Conservation (phyloP, 2,329 filamentous ascomycete species). For the Xenoacremonium recifei region DNA sequence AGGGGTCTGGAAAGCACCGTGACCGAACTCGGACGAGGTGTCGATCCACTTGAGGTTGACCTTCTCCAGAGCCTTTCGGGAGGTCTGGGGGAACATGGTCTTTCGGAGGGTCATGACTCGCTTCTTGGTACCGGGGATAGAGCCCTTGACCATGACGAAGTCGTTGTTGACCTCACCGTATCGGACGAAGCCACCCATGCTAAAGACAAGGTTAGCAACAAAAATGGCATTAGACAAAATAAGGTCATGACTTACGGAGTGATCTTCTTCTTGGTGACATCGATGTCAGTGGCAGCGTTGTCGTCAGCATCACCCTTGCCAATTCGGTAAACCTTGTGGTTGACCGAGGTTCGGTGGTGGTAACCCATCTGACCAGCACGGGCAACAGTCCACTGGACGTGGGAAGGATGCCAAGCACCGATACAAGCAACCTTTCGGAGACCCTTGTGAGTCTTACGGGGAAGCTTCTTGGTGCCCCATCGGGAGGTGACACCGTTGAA, state of each 20-base stretch:
- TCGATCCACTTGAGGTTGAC: slow-evolving; percentile 99
- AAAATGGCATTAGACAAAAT: background rate
- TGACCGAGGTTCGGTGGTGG: slow-evolving; percentile 99
- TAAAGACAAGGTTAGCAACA: slow-evolving; percentile 43
- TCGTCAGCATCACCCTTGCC: slow-evolving; percentile 88
- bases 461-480: slow-evolving; percentile 99
- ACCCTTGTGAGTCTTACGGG: slow-evolving; percentile 99
- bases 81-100: slow-evolving; percentile 97
- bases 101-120: slow-evolving; percentile 98
- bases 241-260: slow-evolving; percentile 93
- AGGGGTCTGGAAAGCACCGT: slow-evolving; percentile 98
- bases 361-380: slow-evolving; percentile 99
- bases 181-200: slow-evolving; percentile 97
- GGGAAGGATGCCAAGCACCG: slow-evolving; percentile 99
- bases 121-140: slow-evolving; percentile 98
- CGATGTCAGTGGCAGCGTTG: slow-evolving; percentile 92
- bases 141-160: slow-evolving; percentile 97
- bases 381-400: slow-evolving; percentile 99
- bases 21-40: slow-evolving; percentile 99
- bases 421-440: slow-evolving; percentile 99
- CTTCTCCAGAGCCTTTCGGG: slow-evolving; percentile 95
- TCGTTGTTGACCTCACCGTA: slow-evolving; percentile 99
- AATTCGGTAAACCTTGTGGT: slow-evolving; percentile 99
- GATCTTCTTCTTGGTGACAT: slow-evolving; percentile 99
- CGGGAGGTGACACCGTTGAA: slow-evolving; percentile 95